A percentile compares a stretch with the other conserved stretches of the same genome.
These are phyloP conservation scores for Harringtonia aguacate DNA, from an alignment of 2,329 filamentous ascomycete species.

Conservation along the genomic window DNA sequence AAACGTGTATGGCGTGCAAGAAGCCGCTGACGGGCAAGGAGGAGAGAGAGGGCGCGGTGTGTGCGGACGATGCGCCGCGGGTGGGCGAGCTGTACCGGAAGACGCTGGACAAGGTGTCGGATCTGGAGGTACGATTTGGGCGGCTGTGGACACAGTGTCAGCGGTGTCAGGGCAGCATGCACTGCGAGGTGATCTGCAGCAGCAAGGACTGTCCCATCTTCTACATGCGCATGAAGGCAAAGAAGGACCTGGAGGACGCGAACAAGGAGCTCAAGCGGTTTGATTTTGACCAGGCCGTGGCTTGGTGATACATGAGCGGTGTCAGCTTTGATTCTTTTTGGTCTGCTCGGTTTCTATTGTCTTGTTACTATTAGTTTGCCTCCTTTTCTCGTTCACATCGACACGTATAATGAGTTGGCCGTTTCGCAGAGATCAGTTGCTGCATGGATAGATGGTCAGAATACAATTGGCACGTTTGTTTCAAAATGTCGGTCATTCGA, in stretches of 20 bases:
- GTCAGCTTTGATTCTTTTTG: background rate
- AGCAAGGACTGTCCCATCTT: conserved; percentile 97
- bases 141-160: conserved; percentile 97
- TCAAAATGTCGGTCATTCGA: too few species aligned
- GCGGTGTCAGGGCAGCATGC: conserved; percentile 92
- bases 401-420: too few species aligned
- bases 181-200: conserved; percentile 96
- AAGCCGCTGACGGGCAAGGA: conserved; percentile 76
- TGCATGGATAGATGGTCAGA: too few species aligned
- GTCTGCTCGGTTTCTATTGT: background rate
- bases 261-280: conserved; percentile 85
- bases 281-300: conserved; percentile 69
- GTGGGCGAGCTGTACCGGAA: conserved; percentile 91
- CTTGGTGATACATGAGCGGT: conserved; percentile 34
- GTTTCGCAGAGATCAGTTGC: too few species aligned
- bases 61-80: conserved; percentile 71
- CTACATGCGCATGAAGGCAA: conserved; percentile 99
- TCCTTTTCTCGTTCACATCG: too few species aligned
- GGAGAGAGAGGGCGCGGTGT: conserved; percentile 70
- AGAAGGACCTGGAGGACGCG: conserved; percentile 95
- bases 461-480: too few species aligned
- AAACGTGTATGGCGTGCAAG: conserved; percentile 98
- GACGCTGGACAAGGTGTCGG: conserved; percentile 76
- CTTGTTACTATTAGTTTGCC: too few species aligned
- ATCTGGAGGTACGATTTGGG: conserved; percentile 86